These are phyloP conservation scores for Rasamsonia emersonii DNA, from an alignment of 2,329 filamentous ascomycete species.

Conservation along the genomic window DNA sequence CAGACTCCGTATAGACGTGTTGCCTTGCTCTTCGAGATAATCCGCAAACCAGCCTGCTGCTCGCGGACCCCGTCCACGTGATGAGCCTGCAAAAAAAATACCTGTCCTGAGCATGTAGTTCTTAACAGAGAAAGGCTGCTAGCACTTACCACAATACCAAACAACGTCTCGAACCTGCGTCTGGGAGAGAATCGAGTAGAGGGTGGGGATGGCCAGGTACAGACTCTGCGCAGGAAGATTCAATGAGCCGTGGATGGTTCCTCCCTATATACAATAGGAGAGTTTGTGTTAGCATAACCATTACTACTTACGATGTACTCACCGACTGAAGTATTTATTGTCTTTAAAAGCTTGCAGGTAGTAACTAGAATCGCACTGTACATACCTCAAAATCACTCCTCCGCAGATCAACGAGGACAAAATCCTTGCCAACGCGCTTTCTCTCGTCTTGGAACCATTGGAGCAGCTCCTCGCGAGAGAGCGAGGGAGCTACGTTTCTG, in stretches of 20 bases:
- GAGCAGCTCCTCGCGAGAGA: slow-evolving; percentile 29
- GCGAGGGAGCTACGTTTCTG: slow-evolving; percentile 15
- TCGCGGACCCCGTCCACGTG: slow-evolving; percentile 45
- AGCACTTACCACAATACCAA: slow-evolving; percentile 35
- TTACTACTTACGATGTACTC: slow-evolving; percentile 1
- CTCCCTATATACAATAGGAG: slow-evolving; percentile 37
- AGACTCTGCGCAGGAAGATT: slow-evolving; percentile 36
- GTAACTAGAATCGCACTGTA: not conserved
- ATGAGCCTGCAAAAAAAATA: slow-evolving; percentile 39
- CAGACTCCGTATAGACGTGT: slow-evolving; percentile 39
- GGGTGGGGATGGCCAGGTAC: slow-evolving; percentile 26
- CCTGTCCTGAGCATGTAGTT: not conserved
- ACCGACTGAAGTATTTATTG: slow-evolving; percentile 1
- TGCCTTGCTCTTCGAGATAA: slow-evolving; percentile 35
- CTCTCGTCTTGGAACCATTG: slow-evolving; percentile 25
- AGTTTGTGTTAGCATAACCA: slow-evolving; percentile 5
- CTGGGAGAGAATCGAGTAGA: slow-evolving; percentile 24
- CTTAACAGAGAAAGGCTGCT: not conserved
- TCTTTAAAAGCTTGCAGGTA: not conserved
- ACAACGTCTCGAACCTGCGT: slow-evolving; percentile 25
- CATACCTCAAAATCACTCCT: slow-evolving; percentile 38
- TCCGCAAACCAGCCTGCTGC: slow-evolving; percentile 50
- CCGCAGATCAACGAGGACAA: slow-evolving; percentile 40
- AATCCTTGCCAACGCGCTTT: slow-evolving; percentile 20
- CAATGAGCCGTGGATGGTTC: slow-evolving; percentile 51